phyloP scores from a whole-genome alignment of 2,329 filamentous ascomycete species.

The Fusarium brevicatenulatum region DNA sequence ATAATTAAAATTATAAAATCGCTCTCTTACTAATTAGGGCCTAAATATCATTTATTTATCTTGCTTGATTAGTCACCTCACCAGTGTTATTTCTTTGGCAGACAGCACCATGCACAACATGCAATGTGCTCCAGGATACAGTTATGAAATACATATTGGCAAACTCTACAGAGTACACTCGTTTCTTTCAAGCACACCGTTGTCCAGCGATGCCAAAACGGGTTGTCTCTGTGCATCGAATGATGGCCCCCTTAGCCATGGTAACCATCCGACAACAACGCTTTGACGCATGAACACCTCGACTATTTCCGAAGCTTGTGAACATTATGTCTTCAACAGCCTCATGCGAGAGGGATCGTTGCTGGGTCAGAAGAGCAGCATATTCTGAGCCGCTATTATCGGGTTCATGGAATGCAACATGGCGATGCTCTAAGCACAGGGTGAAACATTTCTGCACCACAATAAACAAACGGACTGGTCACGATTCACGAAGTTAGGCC shows the following conservation, averaged over 20 bases:
- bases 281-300: not conserved
- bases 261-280: not conserved
- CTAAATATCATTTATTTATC: not conserved
- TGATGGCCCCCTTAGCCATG: not conserved
- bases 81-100: not conserved
- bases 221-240: not conserved
- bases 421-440: not conserved
- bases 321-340: not conserved
- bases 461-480: not conserved
- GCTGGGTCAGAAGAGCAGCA: constrained; percentile 1
- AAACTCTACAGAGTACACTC: not conserved
- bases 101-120: not conserved
- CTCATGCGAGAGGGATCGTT: not conserved
- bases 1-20: no score
- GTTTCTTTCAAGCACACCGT: not conserved
- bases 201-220: not conserved
- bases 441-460: constrained; percentile 24
- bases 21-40: no score
- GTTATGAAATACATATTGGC: not conserved
- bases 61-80: constrained; percentile 1
- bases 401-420: constrained; percentile 21
- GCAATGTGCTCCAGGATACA: not conserved
- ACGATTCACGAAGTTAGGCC: not conserved
- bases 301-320: not conserved
- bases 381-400: not conserved